Evolutionary conservation across 352 stramenopile genomes (phyloP).

Genomic region (Elongisporangium prolatum): DNA sequence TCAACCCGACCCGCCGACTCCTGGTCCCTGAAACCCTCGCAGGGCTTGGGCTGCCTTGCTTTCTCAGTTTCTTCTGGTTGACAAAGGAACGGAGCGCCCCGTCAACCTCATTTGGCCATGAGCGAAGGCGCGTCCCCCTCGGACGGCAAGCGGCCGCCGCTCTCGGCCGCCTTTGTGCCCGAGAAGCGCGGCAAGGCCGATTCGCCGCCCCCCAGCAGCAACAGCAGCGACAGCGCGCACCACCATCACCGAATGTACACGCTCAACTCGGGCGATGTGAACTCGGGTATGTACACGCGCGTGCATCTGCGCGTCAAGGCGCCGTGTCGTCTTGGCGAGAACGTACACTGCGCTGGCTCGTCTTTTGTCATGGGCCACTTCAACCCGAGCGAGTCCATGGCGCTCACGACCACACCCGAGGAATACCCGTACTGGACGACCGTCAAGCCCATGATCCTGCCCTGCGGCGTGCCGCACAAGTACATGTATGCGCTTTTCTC

Average conservation of each 20-base stretch:
- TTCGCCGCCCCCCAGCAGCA: not conserved
- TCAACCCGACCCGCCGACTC: too few relatives aligned
- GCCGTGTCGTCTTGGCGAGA: conserved; percentile 69
- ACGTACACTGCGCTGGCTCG: conserved; percentile 72
- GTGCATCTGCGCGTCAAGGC: conserved; percentile 70
- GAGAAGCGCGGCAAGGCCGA: conserved; percentile 37
- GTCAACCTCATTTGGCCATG: too few relatives aligned
- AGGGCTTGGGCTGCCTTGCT: too few relatives aligned
- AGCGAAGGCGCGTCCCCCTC: too few relatives aligned
- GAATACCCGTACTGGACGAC: conserved; percentile 96
- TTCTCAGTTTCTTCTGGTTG: too few relatives aligned
- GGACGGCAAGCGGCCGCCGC: conserved; percentile 43
- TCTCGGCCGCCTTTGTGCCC: conserved; percentile 33
- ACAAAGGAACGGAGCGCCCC: too few relatives aligned
- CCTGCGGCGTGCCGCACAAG: conserved; percentile 71
- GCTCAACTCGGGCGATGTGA: conserved; percentile 52
- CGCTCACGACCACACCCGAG: conserved; percentile 95
- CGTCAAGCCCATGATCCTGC: conserved; percentile 90
- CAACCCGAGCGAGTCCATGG: conserved; percentile 87
- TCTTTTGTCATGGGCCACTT: conserved; percentile 87
- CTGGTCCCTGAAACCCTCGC: too few relatives aligned
- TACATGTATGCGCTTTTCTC: conserved; percentile 92
- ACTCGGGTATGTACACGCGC: conserved; percentile 78
- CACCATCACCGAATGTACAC: conserved; percentile 32
- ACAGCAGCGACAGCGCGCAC: conserved; percentile 13